Evolutionary conservation across 345 rosid genomes (phyloP), one percentile per base, ranked within the genome.

Genomic region (Eucalyptus polyanthemos): DNA sequence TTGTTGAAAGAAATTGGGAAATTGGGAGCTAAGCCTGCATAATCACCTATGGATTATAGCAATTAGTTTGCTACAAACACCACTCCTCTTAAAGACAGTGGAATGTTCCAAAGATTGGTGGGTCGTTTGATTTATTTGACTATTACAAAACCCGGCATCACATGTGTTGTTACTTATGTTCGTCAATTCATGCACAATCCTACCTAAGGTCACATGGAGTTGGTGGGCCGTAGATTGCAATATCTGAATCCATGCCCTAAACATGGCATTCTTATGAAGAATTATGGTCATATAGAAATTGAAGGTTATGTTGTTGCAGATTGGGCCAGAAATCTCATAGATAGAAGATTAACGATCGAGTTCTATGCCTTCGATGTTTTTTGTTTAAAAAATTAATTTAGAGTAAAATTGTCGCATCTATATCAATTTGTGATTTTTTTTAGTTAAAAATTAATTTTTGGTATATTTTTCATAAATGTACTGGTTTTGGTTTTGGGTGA

Each of bases 401-500:
- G 2, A 53, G 4, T 3, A 53, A 50, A 53, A 53, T 53, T 19
- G 24, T 2, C 56, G 7, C 5, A 19, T 0, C 0, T 53, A 53
- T 53, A 53, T 17, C 9, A 53, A 17, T 53, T 7, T 51, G 2
- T 0, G 4, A 17, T 53, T 53, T 19, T 7, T 50, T 53, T 53
- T 7, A 17, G 10, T 19, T 4, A 53, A 53, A 53, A 53, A 53
- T 53, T 53, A 53, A 17, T 8, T 53, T 51, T 53, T 53, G 4
- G 4, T 53, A 19, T 19, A 19, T 7, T 53, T 17, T 7, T 53
- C 56, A 53, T 19, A 19, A 53, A 53, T 53, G 4, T 53, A 53
- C 10, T 7, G 0, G 0, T 53, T 53, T 53, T 7, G 0, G 0
- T 53, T 53, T 53, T 53, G 1, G 4, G 24, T 53, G 9, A 53